Evolutionary conservation across 768 basidiomycete genomes (phyloP).

Genomic region (Russula compacta): DNA sequence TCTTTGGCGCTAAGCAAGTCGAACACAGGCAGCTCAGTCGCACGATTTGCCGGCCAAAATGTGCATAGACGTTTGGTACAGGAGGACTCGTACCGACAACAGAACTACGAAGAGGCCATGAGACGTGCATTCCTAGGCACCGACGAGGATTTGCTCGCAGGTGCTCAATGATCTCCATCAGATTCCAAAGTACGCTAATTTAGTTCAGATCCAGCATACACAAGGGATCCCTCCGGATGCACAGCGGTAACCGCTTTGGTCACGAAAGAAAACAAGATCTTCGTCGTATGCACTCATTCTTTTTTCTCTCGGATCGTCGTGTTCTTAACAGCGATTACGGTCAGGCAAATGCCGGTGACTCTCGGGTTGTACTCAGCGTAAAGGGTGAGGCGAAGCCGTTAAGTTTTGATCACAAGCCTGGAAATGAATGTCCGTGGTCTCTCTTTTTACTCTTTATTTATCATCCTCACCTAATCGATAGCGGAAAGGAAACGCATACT

Average conservation of each 20-base stretch:
- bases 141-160: constrained; percentile 85
- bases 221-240: constrained; percentile 90
- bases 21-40: constrained; percentile 64
- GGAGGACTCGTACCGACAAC: constrained; percentile 64
- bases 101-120: constrained; percentile 66
- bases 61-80: constrained; percentile 66
- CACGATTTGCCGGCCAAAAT: constrained; percentile 76
- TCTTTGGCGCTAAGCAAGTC: constrained; percentile 1
- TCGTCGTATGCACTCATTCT: constrained; percentile 48
- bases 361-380: constrained; percentile 76
- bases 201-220: constrained; percentile 66
- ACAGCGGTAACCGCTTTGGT: constrained; percentile 88
- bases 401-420: constrained; percentile 94
- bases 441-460: constrained; percentile 4
- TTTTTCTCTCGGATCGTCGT: background rate
- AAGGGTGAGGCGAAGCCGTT: constrained; percentile 83
- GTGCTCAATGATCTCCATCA: constrained; percentile 35
- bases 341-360: constrained; percentile 97
- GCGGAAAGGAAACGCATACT: constrained; percentile 81
- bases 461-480: constrained; percentile 26
- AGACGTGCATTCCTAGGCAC: constrained; percentile 88
- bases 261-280: constrained; percentile 68
- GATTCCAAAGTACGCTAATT: background rate
- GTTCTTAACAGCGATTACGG: constrained; percentile 26
- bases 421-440: constrained; percentile 56